Evolutionary conservation across 2,329 filamentous ascomycete genomes (phyloP).

Genomic region (Ascochyta viciae-villosae): DNA sequence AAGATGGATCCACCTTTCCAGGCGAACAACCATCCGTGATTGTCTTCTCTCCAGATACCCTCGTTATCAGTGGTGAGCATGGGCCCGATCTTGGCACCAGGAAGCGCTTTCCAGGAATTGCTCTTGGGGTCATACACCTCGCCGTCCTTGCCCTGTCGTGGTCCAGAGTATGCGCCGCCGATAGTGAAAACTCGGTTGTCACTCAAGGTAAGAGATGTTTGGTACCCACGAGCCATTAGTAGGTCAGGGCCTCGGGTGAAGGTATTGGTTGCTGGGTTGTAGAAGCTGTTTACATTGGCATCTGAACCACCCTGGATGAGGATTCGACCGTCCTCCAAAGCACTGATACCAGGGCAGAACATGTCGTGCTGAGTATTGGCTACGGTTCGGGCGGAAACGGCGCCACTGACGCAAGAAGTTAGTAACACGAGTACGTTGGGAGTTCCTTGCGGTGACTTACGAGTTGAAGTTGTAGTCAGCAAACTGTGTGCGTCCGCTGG

Average conservation of each 20-base stretch:
- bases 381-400: slow-evolving; percentile 31
- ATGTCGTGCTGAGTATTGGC: slow-evolving; percentile 37
- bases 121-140: slow-evolving; percentile 31
- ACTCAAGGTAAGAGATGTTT: slow-evolving; percentile 27
- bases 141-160: slow-evolving; percentile 31
- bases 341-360: slow-evolving; percentile 38
- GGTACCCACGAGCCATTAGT: slow-evolving; percentile 35
- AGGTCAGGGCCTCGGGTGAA: slow-evolving; percentile 30
- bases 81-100: slow-evolving; percentile 22
- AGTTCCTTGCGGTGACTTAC: slow-evolving; percentile 13
- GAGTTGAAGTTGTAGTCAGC: slow-evolving; percentile 36
- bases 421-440: neutral
- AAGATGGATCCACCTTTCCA: slow-evolving; percentile 32
- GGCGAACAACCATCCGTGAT: slow-evolving; percentile 33
- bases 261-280: slow-evolving; percentile 28
- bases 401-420: slow-evolving; percentile 21
- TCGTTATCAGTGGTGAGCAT: slow-evolving; percentile 33
- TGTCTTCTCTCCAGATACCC: slow-evolving; percentile 35
- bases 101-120: slow-evolving; percentile 32
- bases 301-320: slow-evolving; percentile 36
- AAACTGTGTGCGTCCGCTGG: slow-evolving; percentile 32
- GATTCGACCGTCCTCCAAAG: slow-evolving; percentile 31
- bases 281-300: slow-evolving; percentile 31
- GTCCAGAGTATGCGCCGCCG: slow-evolving; percentile 35
- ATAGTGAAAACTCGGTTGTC: slow-evolving; percentile 36